Evolutionary conservation across 805 yeast genomes (phyloP).

Genomic region (Saccharomycodes ludwigii): DNA sequence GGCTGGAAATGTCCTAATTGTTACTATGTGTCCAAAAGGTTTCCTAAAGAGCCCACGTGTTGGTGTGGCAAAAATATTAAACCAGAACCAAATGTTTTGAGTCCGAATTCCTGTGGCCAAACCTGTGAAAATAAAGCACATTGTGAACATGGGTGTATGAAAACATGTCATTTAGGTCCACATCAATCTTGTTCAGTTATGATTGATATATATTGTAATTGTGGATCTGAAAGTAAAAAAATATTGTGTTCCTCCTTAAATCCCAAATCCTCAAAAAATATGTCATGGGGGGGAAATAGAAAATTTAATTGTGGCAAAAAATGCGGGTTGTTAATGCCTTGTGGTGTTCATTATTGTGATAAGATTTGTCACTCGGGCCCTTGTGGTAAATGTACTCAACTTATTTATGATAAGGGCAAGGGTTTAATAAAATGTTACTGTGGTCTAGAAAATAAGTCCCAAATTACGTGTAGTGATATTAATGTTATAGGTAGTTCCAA

Average conservation of each 20-base stretch:
- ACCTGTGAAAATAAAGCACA: conserved; percentile 49
- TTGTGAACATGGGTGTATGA: conserved; percentile 66
- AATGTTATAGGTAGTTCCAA: conserved; percentile 28
- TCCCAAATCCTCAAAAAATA: too few relatives aligned
- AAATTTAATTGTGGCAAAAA: conserved; percentile 35
- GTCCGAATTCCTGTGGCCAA: conserved; percentile 86
- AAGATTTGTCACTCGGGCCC: conserved; percentile 65
- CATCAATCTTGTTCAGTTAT: conserved; percentile 73
- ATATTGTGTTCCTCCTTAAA: conserved; percentile 61
- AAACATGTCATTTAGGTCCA: conserved; percentile 81
- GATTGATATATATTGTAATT: conserved; percentile 54
- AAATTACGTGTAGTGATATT: conserved; percentile 31
- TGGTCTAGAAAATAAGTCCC: conserved; percentile 38
- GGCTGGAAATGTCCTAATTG: conserved; percentile 79
- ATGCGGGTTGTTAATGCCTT: conserved; percentile 55
- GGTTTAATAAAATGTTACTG: conserved; percentile 55
- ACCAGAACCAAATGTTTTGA: conserved; percentile 44
- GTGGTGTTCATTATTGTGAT: conserved; percentile 58
- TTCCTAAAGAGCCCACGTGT: conserved; percentile 40
- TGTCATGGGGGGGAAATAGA: conserved; percentile 39
- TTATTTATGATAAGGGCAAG: conserved; percentile 15
- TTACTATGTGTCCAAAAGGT: conserved; percentile 35
- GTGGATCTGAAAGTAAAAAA: conserved; percentile 59
- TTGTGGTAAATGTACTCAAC: conserved; percentile 59
- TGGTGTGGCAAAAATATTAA: conserved; percentile 80